Conservation (phyloP, 129 eudicot species). For the Flaveria bidentis region DNA sequence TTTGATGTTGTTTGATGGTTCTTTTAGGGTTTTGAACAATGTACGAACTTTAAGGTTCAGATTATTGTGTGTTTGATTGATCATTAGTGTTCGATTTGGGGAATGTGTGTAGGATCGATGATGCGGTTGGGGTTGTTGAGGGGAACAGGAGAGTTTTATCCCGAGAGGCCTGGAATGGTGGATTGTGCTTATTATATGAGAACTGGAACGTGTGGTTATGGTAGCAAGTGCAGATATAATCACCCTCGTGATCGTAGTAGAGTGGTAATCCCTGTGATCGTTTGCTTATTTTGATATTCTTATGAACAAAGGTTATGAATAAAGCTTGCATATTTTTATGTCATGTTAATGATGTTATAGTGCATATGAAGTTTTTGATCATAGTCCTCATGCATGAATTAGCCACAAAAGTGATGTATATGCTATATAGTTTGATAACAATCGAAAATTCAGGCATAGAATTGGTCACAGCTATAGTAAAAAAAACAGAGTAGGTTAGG, state of each 20-base stretch:
- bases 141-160: conserved; percentile 62
- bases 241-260: conserved; percentile 75
- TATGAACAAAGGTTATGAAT: background rate
- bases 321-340: background rate
- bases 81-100: conserved; percentile 14
- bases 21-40: conserved; percentile 46
- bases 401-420: background rate
- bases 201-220: conserved; percentile 81
- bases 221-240: conserved; percentile 81
- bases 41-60: conserved; percentile 26
- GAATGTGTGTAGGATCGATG: conserved; percentile 68
- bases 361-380: too few relatives aligned
- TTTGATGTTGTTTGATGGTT: background rate
- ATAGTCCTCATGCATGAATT: too few relatives aligned
- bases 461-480: background rate
- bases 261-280: conserved; percentile 44
- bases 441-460: background rate
- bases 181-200: conserved; percentile 83
- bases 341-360: too few relatives aligned
- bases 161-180: conserved; percentile 74
- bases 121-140: conserved; percentile 59
- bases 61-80: conserved; percentile 23
- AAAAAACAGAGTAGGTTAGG: conserved; percentile 24
- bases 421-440: background rate
- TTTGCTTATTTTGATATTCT: background rate